Evolutionary conservation across 495 filamentous ascomycete species (phyloP), one percentile per base, ranked within the genome.

Genomic region (Amphirosellinia nigrospora): DNA sequence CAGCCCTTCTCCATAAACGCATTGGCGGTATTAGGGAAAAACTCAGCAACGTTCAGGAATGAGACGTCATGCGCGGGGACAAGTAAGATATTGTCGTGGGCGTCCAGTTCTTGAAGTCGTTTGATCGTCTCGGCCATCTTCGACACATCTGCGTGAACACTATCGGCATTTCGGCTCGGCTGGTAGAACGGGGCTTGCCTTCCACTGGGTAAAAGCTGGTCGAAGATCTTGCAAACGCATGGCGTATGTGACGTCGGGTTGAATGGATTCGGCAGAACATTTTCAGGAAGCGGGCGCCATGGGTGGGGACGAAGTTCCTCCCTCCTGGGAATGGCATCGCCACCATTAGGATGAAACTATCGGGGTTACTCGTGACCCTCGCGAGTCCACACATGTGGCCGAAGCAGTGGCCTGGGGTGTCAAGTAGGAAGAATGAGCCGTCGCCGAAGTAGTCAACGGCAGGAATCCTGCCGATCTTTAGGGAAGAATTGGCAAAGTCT

Each of bases 401-500:
- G 36, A 84, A 75, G 13, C 82, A 80, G 67, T 90, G 88, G 15
- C 88, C 88, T 4, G 88, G 87, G 0, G 83, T 70, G 71, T 88
- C 80, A 55, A 90, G 79, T 45, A 90, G 79, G 75, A 88, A 89
- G 68, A 90, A 85, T 28, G 82, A 84, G 10, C 88, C 88, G 71
- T 90, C 89, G 10, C 80, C 81, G 71, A 89, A 90, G 71, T 87
- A 90, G 74, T 93, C 90, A 21, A 85, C 71, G 0, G 88, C 90
- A 23, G 69, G 66, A 72, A 88, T 84, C 8, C 75, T 62, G 38
- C 87, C 84, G 32, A 90, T 82, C 45, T 79, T 73, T 19, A 86
- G 45, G 7, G 19, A 43, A 1, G 74, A 64, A 3, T 68, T 26
- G 15, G 61, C 64, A 43, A 89, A 88, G 66, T 79, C 76, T 3